Evolutionary conservation across 1,284 basidiomycete genomes (phyloP).

Genomic region (Stygiomarasmius scandens): DNA sequence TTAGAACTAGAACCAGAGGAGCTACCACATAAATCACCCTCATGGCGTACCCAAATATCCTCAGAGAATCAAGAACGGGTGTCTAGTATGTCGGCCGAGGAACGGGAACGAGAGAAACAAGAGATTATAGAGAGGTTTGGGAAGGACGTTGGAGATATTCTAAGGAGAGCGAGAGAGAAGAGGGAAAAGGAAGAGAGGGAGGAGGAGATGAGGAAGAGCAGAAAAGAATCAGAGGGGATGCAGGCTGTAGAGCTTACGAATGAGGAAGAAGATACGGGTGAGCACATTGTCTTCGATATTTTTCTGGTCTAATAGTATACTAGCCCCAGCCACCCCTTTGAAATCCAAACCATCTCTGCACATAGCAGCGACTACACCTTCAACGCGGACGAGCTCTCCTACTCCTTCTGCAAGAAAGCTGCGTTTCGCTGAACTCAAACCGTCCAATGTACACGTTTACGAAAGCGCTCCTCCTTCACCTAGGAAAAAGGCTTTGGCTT

Average conservation of each 20-base stretch:
- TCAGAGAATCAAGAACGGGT: conserved; percentile 59
- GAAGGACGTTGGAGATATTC: conserved; percentile 56
- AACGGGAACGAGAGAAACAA: conserved; percentile 57
- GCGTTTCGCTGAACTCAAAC: conserved; percentile 49
- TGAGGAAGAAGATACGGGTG: too few relatives aligned
- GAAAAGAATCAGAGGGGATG: background rate
- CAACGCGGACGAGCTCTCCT: conserved; percentile 39
- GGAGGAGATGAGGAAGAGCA: conserved; percentile 1
- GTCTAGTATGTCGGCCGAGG: conserved; percentile 57
- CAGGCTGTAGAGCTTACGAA: background rate
- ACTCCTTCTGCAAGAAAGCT: conserved; percentile 45
- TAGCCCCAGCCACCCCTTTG: background rate
- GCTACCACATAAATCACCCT: background rate
- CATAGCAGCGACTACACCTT: conserved; percentile 12
- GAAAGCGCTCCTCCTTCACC: conserved; percentile 79
- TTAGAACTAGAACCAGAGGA: background rate
- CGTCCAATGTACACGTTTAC: conserved; percentile 68
- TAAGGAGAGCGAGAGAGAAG: conserved; percentile 55
- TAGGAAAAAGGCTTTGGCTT: conserved; percentile 45
- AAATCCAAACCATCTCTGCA: background rate
- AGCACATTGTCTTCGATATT: background rate
- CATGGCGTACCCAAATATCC: conserved; percentile 50
- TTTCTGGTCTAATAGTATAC: too few relatives aligned
- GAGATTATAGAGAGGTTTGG: conserved; percentile 75
- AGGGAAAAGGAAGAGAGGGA: conserved; percentile 36